phyloP scores from a whole-genome alignment of 2,329 filamentous ascomycete species.

The Fusarium incarnatum region DNA sequence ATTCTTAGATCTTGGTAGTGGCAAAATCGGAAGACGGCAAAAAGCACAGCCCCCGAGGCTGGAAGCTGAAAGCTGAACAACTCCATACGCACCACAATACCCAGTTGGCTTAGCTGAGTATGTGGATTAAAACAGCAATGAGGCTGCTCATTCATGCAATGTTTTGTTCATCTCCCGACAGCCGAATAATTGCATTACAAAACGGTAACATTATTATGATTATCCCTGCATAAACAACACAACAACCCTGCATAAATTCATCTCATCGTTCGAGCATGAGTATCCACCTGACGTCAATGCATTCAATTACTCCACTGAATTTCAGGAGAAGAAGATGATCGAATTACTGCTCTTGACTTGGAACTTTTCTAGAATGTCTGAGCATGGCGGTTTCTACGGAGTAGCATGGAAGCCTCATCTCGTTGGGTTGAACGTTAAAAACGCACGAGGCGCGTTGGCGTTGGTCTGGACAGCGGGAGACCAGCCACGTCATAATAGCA shows the following conservation, averaged over 20 bases:
- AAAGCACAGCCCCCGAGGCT: background rate
- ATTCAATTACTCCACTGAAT: background rate
- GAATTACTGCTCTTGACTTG: background rate
- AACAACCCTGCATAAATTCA: background rate
- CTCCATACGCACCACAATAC: background rate
- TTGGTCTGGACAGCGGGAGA: background rate
- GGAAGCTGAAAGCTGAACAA: background rate
- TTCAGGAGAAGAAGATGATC: slow-evolving; percentile 1
- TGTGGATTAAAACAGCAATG: background rate
- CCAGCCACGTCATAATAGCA: background rate
- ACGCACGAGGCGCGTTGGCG: background rate
- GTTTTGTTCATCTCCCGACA: background rate
- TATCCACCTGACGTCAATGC: slow-evolving; percentile 16
- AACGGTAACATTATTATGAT: background rate
- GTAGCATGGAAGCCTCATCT: no score
- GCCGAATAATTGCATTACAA: slow-evolving; percentile 1
- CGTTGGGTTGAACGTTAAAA: background rate
- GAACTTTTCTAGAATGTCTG: background rate
- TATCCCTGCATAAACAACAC: slow-evolving; percentile 7
- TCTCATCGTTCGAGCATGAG: background rate
- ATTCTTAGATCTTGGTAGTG: background rate
- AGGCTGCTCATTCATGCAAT: background rate
- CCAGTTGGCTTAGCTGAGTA: background rate
- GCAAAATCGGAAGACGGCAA: no score
- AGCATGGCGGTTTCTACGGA: no score